Base-by-base conservation (phyloP, 495 filamentous ascomycete genomes). In the Apodospora peruviana region DNA sequence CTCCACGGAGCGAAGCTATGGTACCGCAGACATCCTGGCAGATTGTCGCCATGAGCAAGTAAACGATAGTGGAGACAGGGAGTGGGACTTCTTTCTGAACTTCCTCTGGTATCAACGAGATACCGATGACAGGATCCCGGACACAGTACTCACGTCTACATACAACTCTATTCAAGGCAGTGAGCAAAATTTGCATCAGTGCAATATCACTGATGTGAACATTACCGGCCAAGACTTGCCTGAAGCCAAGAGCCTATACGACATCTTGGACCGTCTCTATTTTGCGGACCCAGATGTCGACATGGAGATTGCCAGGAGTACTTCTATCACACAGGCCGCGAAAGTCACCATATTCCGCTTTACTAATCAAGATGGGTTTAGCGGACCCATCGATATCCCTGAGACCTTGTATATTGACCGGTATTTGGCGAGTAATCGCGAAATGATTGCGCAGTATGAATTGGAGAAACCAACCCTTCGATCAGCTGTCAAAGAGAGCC, bases 1-100 rank as follows among this genome's bases (percentile, higher is more conserved):
- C 52, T 68, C 63, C 17, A 88, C 90, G 11, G 75, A 84, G 5
- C 82, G 91, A 36, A 79, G 83, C n/a, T 96, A 94, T 64, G 91
- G 86, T 5, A 88, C 85, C 46, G 75, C 75, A 14, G 87, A 91
- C 55, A 47, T 51, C 18, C 53, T 70, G 14, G 42, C 61, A 1
- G 51, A 65, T 24, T 35, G 51, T 36, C 19, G 25, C 32, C 34
- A 40, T 27, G 4, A 19, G 23, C 10, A 10, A 24, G 18, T 19
- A 22, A 20, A 34, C 38, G 27, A 14, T 32, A n/a, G n/a, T n/a
- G n/a, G n/a, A 8, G 60, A 60, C 17, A 19, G 22, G 7, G 66
- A 69, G 39, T 55, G 50, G 55, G 61, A 47, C 16, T 69, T 61
- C 41, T 64, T 55, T 43, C 43, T 61, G 38, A 40, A 41, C 12